Evolutionary conservation across 257 asterid genomes (phyloP).

Genomic region (Solanum bukasovii): DNA sequence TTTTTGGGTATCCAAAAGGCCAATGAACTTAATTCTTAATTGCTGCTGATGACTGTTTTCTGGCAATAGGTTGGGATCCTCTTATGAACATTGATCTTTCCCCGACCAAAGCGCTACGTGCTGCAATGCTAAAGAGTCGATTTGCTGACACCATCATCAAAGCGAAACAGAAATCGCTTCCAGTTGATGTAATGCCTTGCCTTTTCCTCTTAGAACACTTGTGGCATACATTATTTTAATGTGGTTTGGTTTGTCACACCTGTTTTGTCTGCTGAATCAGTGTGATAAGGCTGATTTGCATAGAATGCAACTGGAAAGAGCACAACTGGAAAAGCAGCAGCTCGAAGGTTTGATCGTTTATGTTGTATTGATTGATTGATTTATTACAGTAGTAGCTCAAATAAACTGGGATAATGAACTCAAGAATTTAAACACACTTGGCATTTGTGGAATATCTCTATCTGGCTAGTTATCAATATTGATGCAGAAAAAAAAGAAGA

Average conservation of each 20-base stretch:
- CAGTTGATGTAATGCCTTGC: constrained; percentile 19
- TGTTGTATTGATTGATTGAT: neutral
- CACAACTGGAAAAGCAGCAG: constrained; percentile 46
- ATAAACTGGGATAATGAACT: neutral
- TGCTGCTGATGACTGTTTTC: neutral
- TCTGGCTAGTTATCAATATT: neutral
- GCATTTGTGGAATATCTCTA: neutral
- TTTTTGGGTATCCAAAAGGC: neutral
- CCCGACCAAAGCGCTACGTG: constrained; percentile 63
- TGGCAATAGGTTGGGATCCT: constrained; percentile 32
- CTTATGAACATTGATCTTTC: constrained; percentile 27
- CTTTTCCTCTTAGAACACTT: neutral
- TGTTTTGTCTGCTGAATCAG: constrained; percentile 17
- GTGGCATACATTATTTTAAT: neutral
- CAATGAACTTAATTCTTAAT: neutral
- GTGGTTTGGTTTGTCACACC: neutral
- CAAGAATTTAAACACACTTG: neutral
- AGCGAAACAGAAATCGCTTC: constrained; percentile 39
- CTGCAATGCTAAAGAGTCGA: constrained; percentile 67
- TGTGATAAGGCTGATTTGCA: constrained; percentile 31
- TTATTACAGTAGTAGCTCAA: neutral
- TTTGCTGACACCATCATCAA: constrained; percentile 69
- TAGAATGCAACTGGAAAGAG: constrained; percentile 43
- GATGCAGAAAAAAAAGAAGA: neutral
- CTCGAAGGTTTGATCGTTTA: constrained; percentile 30